Conservation (phyloP, 2,329 filamentous ascomycete genomes). For the Aspergillus niger region DNA sequence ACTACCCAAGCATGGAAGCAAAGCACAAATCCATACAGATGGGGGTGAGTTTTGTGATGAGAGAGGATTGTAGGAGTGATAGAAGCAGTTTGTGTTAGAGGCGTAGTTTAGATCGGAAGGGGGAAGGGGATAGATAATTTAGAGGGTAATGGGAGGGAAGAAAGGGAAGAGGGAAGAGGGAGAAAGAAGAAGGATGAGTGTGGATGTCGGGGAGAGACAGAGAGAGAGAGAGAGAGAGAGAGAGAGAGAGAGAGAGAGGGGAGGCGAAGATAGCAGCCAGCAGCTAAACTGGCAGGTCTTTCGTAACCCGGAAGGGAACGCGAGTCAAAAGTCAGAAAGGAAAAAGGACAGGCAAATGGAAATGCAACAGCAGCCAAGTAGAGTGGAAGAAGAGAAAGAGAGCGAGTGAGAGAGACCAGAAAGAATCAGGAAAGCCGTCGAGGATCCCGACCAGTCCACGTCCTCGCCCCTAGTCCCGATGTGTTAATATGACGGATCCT, state of each 20-base stretch:
- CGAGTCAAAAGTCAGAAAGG: slow-evolving; percentile 16
- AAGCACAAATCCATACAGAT: too few species aligned
- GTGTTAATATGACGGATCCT: slow-evolving; percentile 46
- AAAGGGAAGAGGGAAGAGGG: slow-evolving; percentile 14
- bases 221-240: slow-evolving; percentile 9
- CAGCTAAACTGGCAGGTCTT: background rate
- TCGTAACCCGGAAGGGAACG: slow-evolving; percentile 9
- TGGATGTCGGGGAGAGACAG: slow-evolving; percentile 6
- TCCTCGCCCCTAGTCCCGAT: slow-evolving; percentile 44
- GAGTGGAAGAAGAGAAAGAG: too few species aligned
- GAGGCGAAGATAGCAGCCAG: slow-evolving; percentile 6
- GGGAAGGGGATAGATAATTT: slow-evolving; percentile 6
- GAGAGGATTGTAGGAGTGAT: background rate
- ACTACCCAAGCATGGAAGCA: background rate
- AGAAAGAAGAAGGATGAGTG: slow-evolving; percentile 7
- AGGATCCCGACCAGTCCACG: slow-evolving; percentile 38
- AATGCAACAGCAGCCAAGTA: slow-evolving; percentile 5
- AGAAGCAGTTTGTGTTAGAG: background rate
- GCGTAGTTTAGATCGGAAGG: background rate
- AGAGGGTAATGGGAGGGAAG: slow-evolving; percentile 28
- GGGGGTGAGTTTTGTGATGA: too few species aligned
- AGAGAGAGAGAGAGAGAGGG: slow-evolving; percentile 7
- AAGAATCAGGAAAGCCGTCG: slow-evolving; percentile 32
- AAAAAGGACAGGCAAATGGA: slow-evolving; percentile 11
- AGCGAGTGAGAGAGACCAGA: slow-evolving; percentile 15